Evolutionary conservation across 495 filamentous ascomycete genomes (phyloP).

Genomic region (Penicillium samsonianum): DNA sequence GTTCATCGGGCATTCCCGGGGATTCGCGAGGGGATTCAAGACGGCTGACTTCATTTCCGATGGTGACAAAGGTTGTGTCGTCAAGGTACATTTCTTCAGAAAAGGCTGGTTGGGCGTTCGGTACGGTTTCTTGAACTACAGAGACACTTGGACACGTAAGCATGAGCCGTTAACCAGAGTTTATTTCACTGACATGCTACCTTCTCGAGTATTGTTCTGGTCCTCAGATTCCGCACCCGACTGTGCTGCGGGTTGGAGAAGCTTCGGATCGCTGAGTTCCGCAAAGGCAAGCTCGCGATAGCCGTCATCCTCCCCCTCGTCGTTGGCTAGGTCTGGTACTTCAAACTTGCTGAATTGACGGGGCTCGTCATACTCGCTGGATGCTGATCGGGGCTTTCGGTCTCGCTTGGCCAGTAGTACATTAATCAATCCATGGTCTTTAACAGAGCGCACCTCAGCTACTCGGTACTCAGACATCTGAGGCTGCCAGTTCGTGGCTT

Average conservation of each 20-base stretch:
- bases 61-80: slow-evolving; percentile 29
- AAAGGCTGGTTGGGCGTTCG: slow-evolving; percentile 12
- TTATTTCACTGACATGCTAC: slow-evolving; percentile 48
- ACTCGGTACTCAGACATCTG: slow-evolving; percentile 66
- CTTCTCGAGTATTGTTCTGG: slow-evolving; percentile 28
- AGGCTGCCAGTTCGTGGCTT: slow-evolving; percentile 76
- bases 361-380: slow-evolving; percentile 54
- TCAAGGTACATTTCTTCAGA: slow-evolving; percentile 28
- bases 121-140: slow-evolving; percentile 33
- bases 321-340: slow-evolving; percentile 59
- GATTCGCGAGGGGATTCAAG: slow-evolving; percentile 14
- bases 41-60: slow-evolving; percentile 19
- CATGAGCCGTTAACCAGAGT: slow-evolving; percentile 31
- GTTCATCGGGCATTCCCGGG: slow-evolving; percentile 15
- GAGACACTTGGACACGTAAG: slow-evolving; percentile 42
- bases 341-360: slow-evolving; percentile 66
- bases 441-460: slow-evolving; percentile 59
- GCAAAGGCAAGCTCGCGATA: slow-evolving; percentile 52
- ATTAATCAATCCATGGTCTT: slow-evolving; percentile 49
- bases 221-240: slow-evolving; percentile 18
- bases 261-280: slow-evolving; percentile 63
- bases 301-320: slow-evolving; percentile 57
- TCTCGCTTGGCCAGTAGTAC: slow-evolving; percentile 73
- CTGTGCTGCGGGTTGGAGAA: slow-evolving; percentile 47
- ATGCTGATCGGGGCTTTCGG: slow-evolving; percentile 49